Base-by-base conservation (phyloP, 169 alveolate species). In the Plasmodium coatneyi region DNA sequence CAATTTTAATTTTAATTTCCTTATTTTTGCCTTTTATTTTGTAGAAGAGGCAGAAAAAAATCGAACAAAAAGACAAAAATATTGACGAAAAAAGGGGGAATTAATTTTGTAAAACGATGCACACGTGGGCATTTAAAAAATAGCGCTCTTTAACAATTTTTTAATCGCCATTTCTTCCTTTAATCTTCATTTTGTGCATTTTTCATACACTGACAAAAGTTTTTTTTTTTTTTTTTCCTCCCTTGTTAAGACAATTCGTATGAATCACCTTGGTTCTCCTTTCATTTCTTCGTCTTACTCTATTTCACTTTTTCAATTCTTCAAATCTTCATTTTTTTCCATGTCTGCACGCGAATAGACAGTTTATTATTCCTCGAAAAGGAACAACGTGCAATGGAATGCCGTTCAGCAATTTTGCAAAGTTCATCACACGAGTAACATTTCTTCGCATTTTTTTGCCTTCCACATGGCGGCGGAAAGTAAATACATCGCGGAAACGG, bases 81-180 rank as follows among this genome's bases (percentile, higher is more conserved):
- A 14, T 14, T 41, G 34, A 71, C 32, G 54, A 71, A 83, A 83
- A 83, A 39, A 66, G 25, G 71, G 71, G 49, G 39, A 16, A 19
- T 70, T 66, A 36, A 70, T 41, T 25, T 71, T 83, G 66, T 71
- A 83, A 25, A 84, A 46, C 79, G 60, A 72, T 84, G 92, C 92
- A 84, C 92, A 52, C 84, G 60, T 84, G 41, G 79, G 92, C 92
- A 84, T 84, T 72, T 84, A 84, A 84, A 84, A 30, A 84, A 52
- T 22, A 22, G 30, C 79, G 71, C 22, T 28, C 10, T 36, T 36
- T 39, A 49, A 43, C 39, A 46, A 72, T 32, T 30, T 46, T 84
- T 84, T 71, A 71, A 72, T 25, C 56, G 80, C 25, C 56, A 72
- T 43, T 72, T 84, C 7, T 36, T 60, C 39, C 39, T 84, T 34